These are phyloP conservation scores for Lentinula sp. DNA, from an alignment of 768 basidiomycete species.

Conservation along the genomic window DNA sequence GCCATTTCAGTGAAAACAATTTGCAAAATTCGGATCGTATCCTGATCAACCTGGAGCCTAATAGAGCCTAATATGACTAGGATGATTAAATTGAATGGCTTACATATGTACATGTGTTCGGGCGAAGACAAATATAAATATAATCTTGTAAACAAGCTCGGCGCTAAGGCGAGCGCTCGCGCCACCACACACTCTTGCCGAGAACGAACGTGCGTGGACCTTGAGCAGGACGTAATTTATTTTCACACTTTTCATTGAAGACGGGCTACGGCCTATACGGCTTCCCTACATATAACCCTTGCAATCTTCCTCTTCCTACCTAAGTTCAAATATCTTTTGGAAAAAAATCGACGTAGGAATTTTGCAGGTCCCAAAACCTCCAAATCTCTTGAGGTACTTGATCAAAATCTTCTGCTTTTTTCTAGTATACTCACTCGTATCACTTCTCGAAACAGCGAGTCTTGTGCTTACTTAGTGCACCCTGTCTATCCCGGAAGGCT, in stretches of 20 bases:
- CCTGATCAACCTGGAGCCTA: no score
- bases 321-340: conserved; percentile 6
- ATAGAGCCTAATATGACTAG: no score
- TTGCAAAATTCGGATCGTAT: no score
- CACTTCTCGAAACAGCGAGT: background rate
- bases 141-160: background rate
- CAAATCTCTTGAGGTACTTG: background rate
- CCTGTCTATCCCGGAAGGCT: background rate
- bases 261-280: background rate
- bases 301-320: background rate
- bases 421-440: background rate
- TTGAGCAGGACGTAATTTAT: background rate
- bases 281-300: background rate
- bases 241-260: background rate
- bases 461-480: background rate
- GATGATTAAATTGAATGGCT: no score
- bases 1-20: no score
- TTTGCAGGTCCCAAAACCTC: background rate
- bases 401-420: background rate
- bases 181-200: background rate
- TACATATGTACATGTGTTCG: no score
- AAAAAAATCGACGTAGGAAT: conserved; percentile 10
- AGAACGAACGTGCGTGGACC: background rate
- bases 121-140: no score
- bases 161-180: background rate